Evolutionary conservation across 2,329 filamentous ascomycete species (phyloP).

Genomic region (Fusarium sp.): DNA sequence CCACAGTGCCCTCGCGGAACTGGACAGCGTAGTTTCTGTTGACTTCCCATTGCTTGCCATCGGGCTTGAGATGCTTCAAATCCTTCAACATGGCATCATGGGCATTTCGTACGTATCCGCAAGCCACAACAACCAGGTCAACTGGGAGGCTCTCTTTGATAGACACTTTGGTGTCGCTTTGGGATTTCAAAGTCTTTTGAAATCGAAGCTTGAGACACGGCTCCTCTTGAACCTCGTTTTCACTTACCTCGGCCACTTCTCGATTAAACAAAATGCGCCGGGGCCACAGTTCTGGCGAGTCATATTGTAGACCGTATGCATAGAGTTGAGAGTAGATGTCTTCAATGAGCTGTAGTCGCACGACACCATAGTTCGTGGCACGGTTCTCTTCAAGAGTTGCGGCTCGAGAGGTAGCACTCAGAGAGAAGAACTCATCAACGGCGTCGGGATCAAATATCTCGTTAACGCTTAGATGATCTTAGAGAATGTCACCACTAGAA

Average conservation of each 20-base stretch:
- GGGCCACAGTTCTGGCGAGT: background rate
- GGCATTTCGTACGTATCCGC: background rate
- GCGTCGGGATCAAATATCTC: background rate
- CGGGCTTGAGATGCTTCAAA: background rate
- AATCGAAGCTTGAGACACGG: background rate
- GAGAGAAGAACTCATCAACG: background rate
- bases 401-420: background rate
- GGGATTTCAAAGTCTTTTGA: background rate
- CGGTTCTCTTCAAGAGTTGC: background rate
- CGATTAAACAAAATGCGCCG: background rate
- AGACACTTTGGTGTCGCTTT: background rate
- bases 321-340: background rate
- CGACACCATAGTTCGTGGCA: background rate
- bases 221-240: background rate
- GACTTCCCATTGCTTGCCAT: background rate
- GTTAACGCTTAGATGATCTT: background rate
- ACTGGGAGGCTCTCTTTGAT: background rate
- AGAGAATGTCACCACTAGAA: too few relatives aligned
- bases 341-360: background rate
- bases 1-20: background rate
- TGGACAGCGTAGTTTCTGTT: background rate
- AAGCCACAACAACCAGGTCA: background rate
- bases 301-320: background rate
- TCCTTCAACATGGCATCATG: background rate
- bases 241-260: background rate